Conservation (phyloP, 192 early-diverging fungal species). For the Umbelopsis vinacea region DNA sequence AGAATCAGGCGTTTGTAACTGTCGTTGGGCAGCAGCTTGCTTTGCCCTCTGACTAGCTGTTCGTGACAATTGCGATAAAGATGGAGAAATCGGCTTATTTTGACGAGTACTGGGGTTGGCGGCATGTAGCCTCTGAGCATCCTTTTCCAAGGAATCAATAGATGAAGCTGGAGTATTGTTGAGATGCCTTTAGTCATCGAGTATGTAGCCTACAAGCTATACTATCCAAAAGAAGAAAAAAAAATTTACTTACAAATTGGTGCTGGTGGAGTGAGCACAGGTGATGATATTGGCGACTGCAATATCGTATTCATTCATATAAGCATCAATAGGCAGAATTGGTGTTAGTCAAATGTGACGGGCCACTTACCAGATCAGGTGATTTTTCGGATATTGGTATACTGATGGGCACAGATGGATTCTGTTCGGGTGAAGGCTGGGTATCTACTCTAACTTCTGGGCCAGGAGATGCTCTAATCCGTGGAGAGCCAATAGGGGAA, state of each 20-base stretch:
- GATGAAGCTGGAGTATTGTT: not conserved
- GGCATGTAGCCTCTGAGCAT: not conserved
- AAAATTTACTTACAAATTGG: not conserved
- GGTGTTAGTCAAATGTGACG: no score
- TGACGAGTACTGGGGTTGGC: conserved; percentile 1
- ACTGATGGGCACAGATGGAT: not conserved
- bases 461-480: conserved; percentile 15
- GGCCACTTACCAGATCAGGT: conserved; percentile 19
- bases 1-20: conserved; percentile 4
- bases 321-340: not conserved
- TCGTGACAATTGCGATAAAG: conserved; percentile 5
- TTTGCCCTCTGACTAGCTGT: conserved; percentile 9
- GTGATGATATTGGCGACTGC: conserved; percentile 13
- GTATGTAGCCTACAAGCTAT: no score
- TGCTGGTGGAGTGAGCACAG: conserved; percentile 1
- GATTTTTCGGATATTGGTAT: conserved; percentile 12
- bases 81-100: conserved; percentile 4
- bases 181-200: not conserved
- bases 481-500: conserved; percentile 1
- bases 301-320: not conserved
- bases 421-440: conserved; percentile 10
- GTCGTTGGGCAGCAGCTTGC: not conserved
- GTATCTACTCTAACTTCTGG: conserved; percentile 24
- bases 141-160: conserved; percentile 9
- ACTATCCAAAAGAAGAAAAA: no score